Percentiles rank a stretch among this genome's conserved stretches.
Conservation (phyloP, 331 rosid species). For the Quercus lobata region DNA sequence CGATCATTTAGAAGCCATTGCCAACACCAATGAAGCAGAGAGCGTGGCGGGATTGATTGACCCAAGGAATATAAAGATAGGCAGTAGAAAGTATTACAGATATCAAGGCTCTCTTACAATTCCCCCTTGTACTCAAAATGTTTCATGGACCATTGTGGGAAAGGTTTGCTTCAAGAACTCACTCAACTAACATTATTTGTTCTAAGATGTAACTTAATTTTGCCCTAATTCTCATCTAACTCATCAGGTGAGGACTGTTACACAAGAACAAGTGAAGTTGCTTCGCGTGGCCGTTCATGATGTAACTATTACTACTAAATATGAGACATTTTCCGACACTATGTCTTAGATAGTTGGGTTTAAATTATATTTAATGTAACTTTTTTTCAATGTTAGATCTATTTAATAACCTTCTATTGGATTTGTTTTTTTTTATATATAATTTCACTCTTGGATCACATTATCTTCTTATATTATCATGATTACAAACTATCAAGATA, state of each 20-base stretch:
- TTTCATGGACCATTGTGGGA: slow-evolving; percentile 49
- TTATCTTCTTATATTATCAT: too few species aligned
- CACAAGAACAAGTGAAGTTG: slow-evolving; percentile 40
- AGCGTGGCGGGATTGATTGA: slow-evolving; percentile 25
- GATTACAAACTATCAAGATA: too few species aligned
- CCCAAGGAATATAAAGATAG: slow-evolving; percentile 25
- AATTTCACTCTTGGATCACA: too few species aligned
- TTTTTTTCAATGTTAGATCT: too few species aligned
- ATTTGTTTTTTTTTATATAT: too few species aligned
- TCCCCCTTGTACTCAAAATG: slow-evolving; percentile 65
- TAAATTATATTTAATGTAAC: too few species aligned
- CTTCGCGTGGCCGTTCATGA: slow-evolving; percentile 68
- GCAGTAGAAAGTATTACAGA: slow-evolving; percentile 37
- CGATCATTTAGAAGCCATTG: slow-evolving; percentile 11
- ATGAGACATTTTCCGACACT: too few species aligned
- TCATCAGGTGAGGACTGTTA: slow-evolving; percentile 46
- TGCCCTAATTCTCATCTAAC: background rate
- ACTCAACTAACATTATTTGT: background rate
- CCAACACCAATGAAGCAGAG: background rate
- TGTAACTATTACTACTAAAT: slow-evolving; percentile 16
- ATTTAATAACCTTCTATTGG: too few species aligned
- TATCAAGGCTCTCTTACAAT: slow-evolving; percentile 66
- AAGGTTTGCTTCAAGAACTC: slow-evolving; percentile 30
- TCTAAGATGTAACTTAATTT: background rate
- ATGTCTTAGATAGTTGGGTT: too few species aligned